Conservation (phyloP, 768 basidiomycete species). For the Leccinum disarticulatum region DNA sequence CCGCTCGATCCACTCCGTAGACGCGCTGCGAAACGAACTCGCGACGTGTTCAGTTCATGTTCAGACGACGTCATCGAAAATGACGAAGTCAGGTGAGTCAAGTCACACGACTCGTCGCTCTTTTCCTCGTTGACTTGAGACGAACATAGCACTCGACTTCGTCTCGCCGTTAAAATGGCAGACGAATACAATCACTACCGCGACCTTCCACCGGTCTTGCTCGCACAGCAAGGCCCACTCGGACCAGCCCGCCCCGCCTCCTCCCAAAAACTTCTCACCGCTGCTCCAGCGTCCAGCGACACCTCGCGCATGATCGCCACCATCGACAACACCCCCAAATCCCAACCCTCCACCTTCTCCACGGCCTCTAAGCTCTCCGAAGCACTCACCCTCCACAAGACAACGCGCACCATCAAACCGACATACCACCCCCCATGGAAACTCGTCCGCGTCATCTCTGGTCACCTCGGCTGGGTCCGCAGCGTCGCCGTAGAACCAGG, state of each 20-base stretch:
- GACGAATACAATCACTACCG: constrained; percentile 89
- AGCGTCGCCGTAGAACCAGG: constrained; percentile 96
- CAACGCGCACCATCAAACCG: constrained; percentile 90
- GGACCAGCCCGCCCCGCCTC: constrained; percentile 71
- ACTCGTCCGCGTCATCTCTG: constrained; percentile 93
- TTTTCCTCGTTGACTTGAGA: neutral
- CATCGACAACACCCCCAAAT: constrained; percentile 71
- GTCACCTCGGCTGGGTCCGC: constrained; percentile 97
- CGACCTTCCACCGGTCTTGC: constrained; percentile 76
- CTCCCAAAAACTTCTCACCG: constrained; percentile 64
- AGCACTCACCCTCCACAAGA: constrained; percentile 90
- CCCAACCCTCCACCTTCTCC: constrained; percentile 68
- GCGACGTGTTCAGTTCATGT: constrained; percentile 65
- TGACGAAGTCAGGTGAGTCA: constrained; percentile 61
- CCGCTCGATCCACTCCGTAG: constrained; percentile 60
- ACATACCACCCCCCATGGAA: constrained; percentile 97
- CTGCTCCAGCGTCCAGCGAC: constrained; percentile 46
- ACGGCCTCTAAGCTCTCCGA: constrained; percentile 73
- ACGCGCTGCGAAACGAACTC: constrained; percentile 67
- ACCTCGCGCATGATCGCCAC: constrained; percentile 69
- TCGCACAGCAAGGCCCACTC: constrained; percentile 78
- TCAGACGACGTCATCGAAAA: constrained; percentile 59
- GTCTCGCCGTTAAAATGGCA: constrained; percentile 80
- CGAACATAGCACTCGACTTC: constrained; percentile 52
- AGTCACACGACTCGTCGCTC: neutral